phyloP scores from a whole-genome alignment of 2,329 filamentous ascomycete species.

The Fusarium lateritium region DNA sequence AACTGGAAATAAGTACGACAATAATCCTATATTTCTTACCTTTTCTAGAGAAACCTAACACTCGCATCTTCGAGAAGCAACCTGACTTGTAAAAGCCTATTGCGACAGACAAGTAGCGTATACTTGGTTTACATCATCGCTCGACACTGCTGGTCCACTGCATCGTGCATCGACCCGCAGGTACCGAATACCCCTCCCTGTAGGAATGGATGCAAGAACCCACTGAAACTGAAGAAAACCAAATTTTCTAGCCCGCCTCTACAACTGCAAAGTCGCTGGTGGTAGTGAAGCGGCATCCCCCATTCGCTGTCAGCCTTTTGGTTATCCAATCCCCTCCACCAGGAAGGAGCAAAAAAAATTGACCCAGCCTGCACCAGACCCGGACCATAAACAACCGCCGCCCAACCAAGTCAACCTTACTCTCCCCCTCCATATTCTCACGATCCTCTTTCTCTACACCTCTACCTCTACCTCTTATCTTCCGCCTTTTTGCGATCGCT shows the following conservation, averaged over 20 bases:
- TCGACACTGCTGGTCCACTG: neutral
- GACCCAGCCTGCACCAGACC: slow-evolving; percentile 20
- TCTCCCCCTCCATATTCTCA: slow-evolving; percentile 39
- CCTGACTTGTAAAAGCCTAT: slow-evolving; percentile 17
- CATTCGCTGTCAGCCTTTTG: slow-evolving; percentile 21
- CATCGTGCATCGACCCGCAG: slow-evolving; percentile 28
- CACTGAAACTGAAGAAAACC: slow-evolving; percentile 31
- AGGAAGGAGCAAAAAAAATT: slow-evolving; percentile 32
- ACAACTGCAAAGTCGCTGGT: neutral
- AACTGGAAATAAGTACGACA: neutral
- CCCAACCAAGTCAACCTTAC: slow-evolving; percentile 25
- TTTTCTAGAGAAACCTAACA: slow-evolving; percentile 2
- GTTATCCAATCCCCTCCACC: slow-evolving; percentile 22
- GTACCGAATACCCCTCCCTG: slow-evolving; percentile 31
- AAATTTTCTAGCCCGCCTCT: slow-evolving; percentile 28
- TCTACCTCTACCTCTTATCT: slow-evolving; percentile 13
- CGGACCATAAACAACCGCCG: slow-evolving; percentile 38
- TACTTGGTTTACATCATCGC: slow-evolving; percentile 42
- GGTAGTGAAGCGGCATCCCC: slow-evolving; percentile 28
- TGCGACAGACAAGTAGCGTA: slow-evolving; percentile 19
- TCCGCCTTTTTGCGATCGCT: slow-evolving; percentile 36
- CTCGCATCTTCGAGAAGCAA: slow-evolving; percentile 36
- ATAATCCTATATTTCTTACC: neutral
- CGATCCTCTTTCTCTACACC: slow-evolving; percentile 19
- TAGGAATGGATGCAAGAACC: slow-evolving; percentile 12